A percentile compares a stretch with the other conserved stretches of the same genome.
phyloP scores from a whole-genome alignment of 116 monocot genomes.

The Thalassia testudinum region DNA sequence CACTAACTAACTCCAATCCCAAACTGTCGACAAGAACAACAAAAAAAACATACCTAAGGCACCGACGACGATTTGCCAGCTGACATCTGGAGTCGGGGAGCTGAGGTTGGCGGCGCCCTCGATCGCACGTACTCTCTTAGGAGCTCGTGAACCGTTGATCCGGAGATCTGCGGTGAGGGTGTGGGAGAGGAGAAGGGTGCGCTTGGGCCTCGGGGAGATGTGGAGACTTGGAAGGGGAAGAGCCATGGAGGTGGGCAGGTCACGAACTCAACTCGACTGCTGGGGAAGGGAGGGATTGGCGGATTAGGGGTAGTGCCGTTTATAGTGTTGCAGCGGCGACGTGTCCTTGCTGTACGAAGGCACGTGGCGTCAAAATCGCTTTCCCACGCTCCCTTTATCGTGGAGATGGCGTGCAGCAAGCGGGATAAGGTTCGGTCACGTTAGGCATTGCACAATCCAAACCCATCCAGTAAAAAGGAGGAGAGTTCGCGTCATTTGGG shows the following conservation, averaged over 20 bases:
- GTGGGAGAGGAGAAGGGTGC: background rate
- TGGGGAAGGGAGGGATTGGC: background rate
- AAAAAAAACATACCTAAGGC: constrained; percentile 31
- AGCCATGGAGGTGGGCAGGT: background rate
- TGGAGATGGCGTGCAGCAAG: no score
- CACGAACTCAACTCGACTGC: no score
- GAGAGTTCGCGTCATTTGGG: no score
- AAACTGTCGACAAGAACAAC: background rate
- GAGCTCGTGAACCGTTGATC: background rate
- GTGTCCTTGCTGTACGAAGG: no score
- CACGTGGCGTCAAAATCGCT: no score
- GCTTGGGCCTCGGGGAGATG: background rate
- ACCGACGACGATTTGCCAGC: constrained; percentile 68
- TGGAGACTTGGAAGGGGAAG: background rate
- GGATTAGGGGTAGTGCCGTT: background rate
- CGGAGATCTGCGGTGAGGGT: background rate
- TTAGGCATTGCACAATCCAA: no score
- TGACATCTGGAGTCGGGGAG: constrained; percentile 26
- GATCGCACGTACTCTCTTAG: constrained; percentile 6
- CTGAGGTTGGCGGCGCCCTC: constrained; percentile 18
- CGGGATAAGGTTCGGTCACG: no score
- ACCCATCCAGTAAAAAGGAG: no score
- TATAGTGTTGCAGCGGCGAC: no score
- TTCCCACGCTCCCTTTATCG: no score
- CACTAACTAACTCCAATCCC: background rate